phyloP scores from a whole-genome alignment of 2,329 filamentous ascomycete genomes.

The Colletotrichum sojae region DNA sequence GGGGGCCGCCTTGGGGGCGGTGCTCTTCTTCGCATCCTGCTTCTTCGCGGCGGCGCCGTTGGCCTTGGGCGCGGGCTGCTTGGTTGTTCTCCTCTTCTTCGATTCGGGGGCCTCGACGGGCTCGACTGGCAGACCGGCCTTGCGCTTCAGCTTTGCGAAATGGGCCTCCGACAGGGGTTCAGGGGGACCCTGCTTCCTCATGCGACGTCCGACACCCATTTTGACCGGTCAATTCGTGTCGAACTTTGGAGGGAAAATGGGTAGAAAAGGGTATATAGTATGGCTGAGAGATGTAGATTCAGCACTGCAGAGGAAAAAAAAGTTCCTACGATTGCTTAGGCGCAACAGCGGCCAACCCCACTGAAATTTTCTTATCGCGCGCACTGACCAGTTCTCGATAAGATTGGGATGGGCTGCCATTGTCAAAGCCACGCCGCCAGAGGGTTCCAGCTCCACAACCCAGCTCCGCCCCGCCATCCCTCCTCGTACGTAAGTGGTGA shows the following conservation, averaged over 20 bases:
- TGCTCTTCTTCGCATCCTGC: slow-evolving; percentile 52
- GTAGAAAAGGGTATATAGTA: slow-evolving; percentile 21
- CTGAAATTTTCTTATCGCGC: slow-evolving; percentile 55
- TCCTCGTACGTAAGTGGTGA: slow-evolving; percentile 33
- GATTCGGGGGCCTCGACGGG: slow-evolving; percentile 70
- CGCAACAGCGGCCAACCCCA: slow-evolving; percentile 47
- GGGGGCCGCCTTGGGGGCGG: slow-evolving; percentile 3
- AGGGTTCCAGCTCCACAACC: slow-evolving; percentile 33
- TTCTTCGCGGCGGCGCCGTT: slow-evolving; percentile 51
- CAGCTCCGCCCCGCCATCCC: slow-evolving; percentile 39
- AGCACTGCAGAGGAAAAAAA: slow-evolving; percentile 41
- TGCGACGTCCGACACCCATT: slow-evolving; percentile 92
- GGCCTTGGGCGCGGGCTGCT: slow-evolving; percentile 51
- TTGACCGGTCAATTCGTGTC: slow-evolving; percentile 51
- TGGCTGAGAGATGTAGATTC: slow-evolving; percentile 20
- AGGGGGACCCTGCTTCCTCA: slow-evolving; percentile 95
- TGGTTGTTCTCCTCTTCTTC: slow-evolving; percentile 70
- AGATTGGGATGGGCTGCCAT: slow-evolving; percentile 18
- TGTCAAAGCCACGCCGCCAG: slow-evolving; percentile 36
- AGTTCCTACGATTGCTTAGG: slow-evolving; percentile 11
- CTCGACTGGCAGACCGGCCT: slow-evolving; percentile 78
- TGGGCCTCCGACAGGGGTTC: slow-evolving; percentile 85
- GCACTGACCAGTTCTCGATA: slow-evolving; percentile 29
- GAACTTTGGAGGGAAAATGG: slow-evolving; percentile 39
- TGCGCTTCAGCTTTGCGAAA: slow-evolving; percentile 86